Conservation (phyloP, 208 protist genomes). For the Leishmania aethiopica region DNA sequence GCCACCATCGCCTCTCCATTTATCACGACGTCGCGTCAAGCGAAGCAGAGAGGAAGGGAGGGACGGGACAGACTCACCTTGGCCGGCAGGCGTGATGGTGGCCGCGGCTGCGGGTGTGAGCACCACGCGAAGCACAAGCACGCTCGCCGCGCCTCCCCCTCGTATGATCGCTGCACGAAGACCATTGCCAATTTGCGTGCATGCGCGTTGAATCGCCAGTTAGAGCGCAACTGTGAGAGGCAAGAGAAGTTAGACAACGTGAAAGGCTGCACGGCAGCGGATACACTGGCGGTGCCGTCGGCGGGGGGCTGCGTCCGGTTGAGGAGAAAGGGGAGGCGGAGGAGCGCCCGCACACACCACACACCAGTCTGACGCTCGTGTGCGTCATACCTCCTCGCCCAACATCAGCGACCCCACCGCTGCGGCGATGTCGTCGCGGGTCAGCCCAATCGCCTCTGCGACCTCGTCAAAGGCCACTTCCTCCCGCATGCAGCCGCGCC, state of each 20-base stretch:
- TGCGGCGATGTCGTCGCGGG: conserved; percentile 34
- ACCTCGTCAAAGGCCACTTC: conserved; percentile 51
- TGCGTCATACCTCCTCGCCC: conserved; percentile 25
- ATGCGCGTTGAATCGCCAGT: not conserved
- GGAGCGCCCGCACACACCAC: not conserved
- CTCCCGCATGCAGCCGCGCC: conserved; percentile 17
- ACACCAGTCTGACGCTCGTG: not conserved
- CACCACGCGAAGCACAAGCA: not conserved
- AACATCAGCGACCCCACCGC: conserved; percentile 57
- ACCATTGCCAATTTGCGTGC: not conserved
- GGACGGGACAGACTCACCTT: not conserved
- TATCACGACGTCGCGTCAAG: not conserved
- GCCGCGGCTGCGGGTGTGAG: not conserved
- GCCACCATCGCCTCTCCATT: not conserved
- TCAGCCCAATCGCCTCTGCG: conserved; percentile 39
- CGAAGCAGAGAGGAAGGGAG: not conserved
- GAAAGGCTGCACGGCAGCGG: not conserved
- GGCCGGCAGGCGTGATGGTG: not conserved
- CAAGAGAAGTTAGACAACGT: not conserved
- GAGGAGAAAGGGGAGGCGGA: not conserved
- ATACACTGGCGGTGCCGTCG: not conserved
- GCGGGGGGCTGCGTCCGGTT: not conserved
- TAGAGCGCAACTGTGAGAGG: not conserved
- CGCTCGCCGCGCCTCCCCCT: not conserved
- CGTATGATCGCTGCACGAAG: not conserved